Evolutionary conservation across 1,284 basidiomycete species (phyloP), one percentile per base, ranked within the genome.

Genomic region (Laetiporus sulphureus): DNA sequence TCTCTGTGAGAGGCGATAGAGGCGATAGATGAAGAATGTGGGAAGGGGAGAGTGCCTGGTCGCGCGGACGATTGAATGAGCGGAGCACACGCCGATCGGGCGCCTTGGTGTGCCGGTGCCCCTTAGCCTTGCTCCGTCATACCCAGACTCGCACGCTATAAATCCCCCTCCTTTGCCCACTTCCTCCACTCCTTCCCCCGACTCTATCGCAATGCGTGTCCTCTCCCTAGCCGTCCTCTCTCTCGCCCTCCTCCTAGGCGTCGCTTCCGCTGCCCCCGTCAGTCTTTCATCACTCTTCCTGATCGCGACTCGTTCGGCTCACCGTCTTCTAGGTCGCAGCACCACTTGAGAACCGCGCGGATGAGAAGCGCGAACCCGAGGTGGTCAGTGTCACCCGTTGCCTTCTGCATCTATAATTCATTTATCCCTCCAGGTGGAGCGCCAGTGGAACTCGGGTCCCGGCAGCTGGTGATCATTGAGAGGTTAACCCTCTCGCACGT

Each of bases 211-310:
- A 50, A 62, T 58, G 58, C 54, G 53, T 30, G 23, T 49, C 31
- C 13, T 15, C 33, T 46, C 38, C 40, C 45, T 48, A 44, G 48
- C 55, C 36, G 23, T 50, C 37, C 41, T 60, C 48, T 31, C 55
- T 41, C 23, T 60, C 46, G 48, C 55, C 43, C 18, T 57, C 36
- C 47, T 62, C 47, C 44, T 48, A 19, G 36, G 46, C 36, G 24
- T 61, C 35, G 51, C 44, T 42, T 45, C 47, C 11, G 60, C 59
- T 23, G 50, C 50, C 11, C 60, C 60, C 16, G 60, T 61, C 51
- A 47, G 19, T 33, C 1, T 33, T 16, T 40, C 40, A 32, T 42
- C n/a, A 4, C 22, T 12, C 18, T 15, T 5, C 42, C 22, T 39
- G 36, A 29, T 44, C 51, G 18, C 21, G 19, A n/a, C 15, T 13